A percentile compares a stretch with the other conserved stretches of the same genome.
Evolutionary conservation across 208 protist genomes (phyloP).

Genomic region (Leptomonas pyrrhocoris): DNA sequence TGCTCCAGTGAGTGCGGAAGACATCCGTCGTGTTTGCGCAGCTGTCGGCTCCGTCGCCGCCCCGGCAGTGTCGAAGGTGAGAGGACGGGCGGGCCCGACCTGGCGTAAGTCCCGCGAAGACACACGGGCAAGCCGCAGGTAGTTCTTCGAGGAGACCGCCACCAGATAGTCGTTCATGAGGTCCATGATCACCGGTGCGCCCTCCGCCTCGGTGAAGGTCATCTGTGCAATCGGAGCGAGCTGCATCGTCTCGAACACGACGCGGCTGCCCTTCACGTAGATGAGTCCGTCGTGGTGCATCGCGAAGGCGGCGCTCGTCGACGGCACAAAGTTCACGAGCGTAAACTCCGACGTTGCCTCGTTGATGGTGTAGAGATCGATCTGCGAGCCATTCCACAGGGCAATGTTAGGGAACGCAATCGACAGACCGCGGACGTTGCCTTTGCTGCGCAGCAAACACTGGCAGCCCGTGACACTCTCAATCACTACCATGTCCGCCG

Average conservation of each 20-base stretch:
- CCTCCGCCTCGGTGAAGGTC: slow-evolving; percentile 87
- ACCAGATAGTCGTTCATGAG: slow-evolving; percentile 92
- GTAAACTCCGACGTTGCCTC: slow-evolving; percentile 74
- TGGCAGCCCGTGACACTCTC: slow-evolving; percentile 86
- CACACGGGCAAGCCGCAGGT: slow-evolving; percentile 80
- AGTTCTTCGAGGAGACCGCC: slow-evolving; percentile 77
- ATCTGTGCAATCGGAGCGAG: slow-evolving; percentile 78
- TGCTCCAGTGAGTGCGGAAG: not conserved
- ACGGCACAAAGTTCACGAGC: slow-evolving; percentile 72
- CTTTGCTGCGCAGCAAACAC: slow-evolving; percentile 76
- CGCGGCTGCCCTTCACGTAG: slow-evolving; percentile 78
- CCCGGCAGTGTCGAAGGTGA: slow-evolving; percentile 36
- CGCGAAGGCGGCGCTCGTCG: slow-evolving; percentile 77
- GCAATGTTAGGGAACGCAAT: slow-evolving; percentile 86
- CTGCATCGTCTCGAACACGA: slow-evolving; percentile 85
- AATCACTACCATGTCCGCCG: slow-evolving; percentile 83
- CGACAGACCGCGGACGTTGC: slow-evolving; percentile 79
- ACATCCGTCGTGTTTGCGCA: not conserved
- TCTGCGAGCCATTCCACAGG: slow-evolving; percentile 88
- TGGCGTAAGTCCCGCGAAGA: slow-evolving; percentile 66
- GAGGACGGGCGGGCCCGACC: slow-evolving; percentile 69
- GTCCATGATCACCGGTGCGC: slow-evolving; percentile 79
- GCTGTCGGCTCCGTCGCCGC: not conserved
- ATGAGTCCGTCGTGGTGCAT: slow-evolving; percentile 87
- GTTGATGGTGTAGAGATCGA: slow-evolving; percentile 90